A percentile compares a stretch with the other conserved stretches of the same genome.
These are phyloP conservation scores for Tulasnella sp. DNA, from an alignment of 768 basidiomycete species.

Conservation along the genomic window DNA sequence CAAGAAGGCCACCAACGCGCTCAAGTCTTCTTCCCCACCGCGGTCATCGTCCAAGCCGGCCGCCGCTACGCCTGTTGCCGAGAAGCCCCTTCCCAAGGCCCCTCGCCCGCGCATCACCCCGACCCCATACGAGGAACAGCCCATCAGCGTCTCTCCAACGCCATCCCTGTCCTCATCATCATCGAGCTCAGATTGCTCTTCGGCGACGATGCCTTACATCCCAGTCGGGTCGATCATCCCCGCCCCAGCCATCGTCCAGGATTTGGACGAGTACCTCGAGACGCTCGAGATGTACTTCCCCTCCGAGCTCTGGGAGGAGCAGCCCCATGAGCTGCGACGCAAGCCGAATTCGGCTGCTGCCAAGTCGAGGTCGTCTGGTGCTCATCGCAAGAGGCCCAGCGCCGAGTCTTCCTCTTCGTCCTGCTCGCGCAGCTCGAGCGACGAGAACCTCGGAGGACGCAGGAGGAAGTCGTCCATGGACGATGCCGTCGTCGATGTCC, in stretches of 20 bases:
- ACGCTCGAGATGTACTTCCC: constrained; percentile 33
- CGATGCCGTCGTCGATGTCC: constrained; percentile 8
- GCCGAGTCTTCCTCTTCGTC: not conserved
- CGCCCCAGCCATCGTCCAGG: constrained; percentile 14
- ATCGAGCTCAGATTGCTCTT: not conserved
- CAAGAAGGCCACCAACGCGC: constrained; percentile 20
- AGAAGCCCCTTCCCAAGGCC: not conserved
- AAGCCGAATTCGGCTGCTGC: not conserved
- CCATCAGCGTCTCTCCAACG: constrained; percentile 18
- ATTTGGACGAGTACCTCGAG: constrained; percentile 34
- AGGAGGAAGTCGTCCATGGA: not conserved
- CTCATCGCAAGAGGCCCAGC: not conserved
- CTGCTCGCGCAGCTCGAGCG: constrained; percentile 7
- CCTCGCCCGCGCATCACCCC: not conserved
- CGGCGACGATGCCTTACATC: constrained; percentile 10
- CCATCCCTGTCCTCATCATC: constrained; percentile 29
- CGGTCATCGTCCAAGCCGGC: not conserved
- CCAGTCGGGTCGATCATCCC: constrained; percentile 29
- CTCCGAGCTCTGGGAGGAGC: constrained; percentile 18
- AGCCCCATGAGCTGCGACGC: not conserved
- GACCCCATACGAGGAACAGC: not conserved
- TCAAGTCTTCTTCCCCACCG: not conserved
- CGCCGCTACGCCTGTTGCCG: not conserved
- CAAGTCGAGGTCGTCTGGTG: not conserved
- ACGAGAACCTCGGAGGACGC: not conserved